These are phyloP conservation scores for Arxiozyma slooffiae DNA, from an alignment of 1,139 yeast genomes.

Conservation along the genomic window DNA sequence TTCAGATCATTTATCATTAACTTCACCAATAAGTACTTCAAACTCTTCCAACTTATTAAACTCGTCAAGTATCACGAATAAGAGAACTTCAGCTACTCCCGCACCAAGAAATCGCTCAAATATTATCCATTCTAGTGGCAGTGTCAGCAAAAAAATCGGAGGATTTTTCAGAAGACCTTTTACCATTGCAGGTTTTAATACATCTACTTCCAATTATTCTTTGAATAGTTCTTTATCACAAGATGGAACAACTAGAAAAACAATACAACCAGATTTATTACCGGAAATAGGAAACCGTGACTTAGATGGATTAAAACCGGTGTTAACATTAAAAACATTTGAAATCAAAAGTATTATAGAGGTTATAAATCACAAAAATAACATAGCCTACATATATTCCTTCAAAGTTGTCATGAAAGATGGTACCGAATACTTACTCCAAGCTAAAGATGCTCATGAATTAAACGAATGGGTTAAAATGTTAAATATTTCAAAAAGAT, in stretches of 20 bases:
- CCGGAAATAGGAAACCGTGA: conserved; percentile 42
- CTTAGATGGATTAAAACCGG: conserved; percentile 46
- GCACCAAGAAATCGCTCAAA: conserved; percentile 18
- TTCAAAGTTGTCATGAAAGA: conserved; percentile 53
- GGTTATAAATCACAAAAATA: conserved; percentile 25
- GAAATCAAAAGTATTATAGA: conserved; percentile 42
- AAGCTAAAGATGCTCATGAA: conserved; percentile 55
- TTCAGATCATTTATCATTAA: background rate
- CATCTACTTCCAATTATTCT: conserved; percentile 35
- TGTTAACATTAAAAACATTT: conserved; percentile 44
- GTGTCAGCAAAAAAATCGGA: conserved; percentile 35
- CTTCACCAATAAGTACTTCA: conserved; percentile 6
- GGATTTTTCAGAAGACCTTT: conserved; percentile 42
- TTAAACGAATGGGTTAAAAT: conserved; percentile 65
- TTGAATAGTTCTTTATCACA: conserved; percentile 17
- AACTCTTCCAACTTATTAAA: background rate
- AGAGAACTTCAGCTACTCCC: conserved; percentile 22
- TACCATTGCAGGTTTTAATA: conserved; percentile 35
- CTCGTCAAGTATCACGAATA: conserved; percentile 8
- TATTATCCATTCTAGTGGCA: conserved; percentile 13
- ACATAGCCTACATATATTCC: conserved; percentile 31
- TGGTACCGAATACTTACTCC: conserved; percentile 55
- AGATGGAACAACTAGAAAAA: conserved; percentile 32
- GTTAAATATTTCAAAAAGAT: conserved; percentile 35
- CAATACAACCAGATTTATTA: conserved; percentile 45